Evolutionary conservation across 2,329 filamentous ascomycete genomes (phyloP).

Genomic region (Polychaeton citri): DNA sequence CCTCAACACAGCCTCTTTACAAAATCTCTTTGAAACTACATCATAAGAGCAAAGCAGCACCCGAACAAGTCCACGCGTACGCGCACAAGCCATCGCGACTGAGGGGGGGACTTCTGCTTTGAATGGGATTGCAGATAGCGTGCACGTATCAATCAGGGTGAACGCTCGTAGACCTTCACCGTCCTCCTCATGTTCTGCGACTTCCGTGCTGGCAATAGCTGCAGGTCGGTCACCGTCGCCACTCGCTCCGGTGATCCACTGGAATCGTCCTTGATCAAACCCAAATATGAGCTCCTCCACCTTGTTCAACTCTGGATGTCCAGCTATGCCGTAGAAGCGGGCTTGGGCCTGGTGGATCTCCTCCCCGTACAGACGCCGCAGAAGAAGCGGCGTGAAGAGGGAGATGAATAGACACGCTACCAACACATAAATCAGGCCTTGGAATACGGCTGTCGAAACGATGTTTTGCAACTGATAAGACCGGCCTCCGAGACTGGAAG

Average conservation of each 20-base stretch:
- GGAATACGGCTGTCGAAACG: no score
- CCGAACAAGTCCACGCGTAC: slow-evolving; percentile 34
- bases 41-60: slow-evolving; percentile 35
- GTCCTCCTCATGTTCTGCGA: slow-evolving; percentile 6
- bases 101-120: slow-evolving; percentile 26
- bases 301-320: slow-evolving; percentile 24
- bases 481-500: no score
- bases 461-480: no score
- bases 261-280: slow-evolving; percentile 20
- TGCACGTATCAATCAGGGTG: slow-evolving; percentile 29
- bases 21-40: slow-evolving; percentile 27
- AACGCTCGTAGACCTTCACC: slow-evolving; percentile 11
- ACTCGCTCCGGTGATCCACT: slow-evolving; percentile 17
- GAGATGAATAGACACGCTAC: no score
- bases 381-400: slow-evolving; percentile 20
- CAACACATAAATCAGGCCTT: no score
- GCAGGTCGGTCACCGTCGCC: not conserved
- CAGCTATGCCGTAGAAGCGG: slow-evolving; percentile 32
- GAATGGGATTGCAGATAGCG: slow-evolving; percentile 32
- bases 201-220: not conserved
- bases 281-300: slow-evolving; percentile 29
- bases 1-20: slow-evolving; percentile 31
- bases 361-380: slow-evolving; percentile 25
- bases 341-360: slow-evolving; percentile 29
- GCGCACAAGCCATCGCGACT: slow-evolving; percentile 30